Conservation (phyloP, 106 monocot species). For the Apostasia shenzhenica region DNA sequence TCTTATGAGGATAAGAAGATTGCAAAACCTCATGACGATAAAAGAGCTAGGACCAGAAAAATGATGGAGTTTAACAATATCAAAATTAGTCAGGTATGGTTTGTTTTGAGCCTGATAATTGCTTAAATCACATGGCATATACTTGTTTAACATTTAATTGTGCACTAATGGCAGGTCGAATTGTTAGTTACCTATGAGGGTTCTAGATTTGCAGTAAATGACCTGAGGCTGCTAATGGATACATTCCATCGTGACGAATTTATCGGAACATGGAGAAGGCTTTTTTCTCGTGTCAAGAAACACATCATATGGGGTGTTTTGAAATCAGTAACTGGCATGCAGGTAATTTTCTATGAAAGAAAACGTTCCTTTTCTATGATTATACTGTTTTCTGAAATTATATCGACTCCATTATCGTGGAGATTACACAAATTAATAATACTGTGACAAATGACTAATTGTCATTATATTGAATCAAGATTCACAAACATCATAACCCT, state of each 20-base stretch:
- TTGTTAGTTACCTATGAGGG: constrained; percentile 94
- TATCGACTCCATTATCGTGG: background rate
- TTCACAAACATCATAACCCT: too few relatives aligned
- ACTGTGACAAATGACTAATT: too few relatives aligned
- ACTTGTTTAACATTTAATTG: background rate
- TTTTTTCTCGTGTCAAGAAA: constrained; percentile 93
- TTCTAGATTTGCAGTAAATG: constrained; percentile 81
- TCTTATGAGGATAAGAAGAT: constrained; percentile 83
- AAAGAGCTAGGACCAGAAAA: constrained; percentile 58
- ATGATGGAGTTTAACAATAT: constrained; percentile 96
- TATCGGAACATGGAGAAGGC: constrained; percentile 83
- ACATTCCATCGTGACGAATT: constrained; percentile 92
- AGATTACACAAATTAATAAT: too few relatives aligned
- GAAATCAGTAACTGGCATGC: constrained; percentile 97
- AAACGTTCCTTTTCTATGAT: background rate
- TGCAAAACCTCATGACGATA: constrained; percentile 69
- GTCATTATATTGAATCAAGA: too few relatives aligned
- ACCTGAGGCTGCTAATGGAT: constrained; percentile 90
- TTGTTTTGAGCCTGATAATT: background rate
- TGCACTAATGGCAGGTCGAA: constrained; percentile 54
- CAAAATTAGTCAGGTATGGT: constrained; percentile 88
- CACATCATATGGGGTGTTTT: constrained; percentile 97
- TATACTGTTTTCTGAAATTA: background rate
- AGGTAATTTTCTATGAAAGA: constrained; percentile 37
- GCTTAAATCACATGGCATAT: background rate